Evolutionary conservation across 495 filamentous ascomycete species (phyloP), one percentile per base, ranked within the genome.

Genomic region (Copromyces sp.): DNA sequence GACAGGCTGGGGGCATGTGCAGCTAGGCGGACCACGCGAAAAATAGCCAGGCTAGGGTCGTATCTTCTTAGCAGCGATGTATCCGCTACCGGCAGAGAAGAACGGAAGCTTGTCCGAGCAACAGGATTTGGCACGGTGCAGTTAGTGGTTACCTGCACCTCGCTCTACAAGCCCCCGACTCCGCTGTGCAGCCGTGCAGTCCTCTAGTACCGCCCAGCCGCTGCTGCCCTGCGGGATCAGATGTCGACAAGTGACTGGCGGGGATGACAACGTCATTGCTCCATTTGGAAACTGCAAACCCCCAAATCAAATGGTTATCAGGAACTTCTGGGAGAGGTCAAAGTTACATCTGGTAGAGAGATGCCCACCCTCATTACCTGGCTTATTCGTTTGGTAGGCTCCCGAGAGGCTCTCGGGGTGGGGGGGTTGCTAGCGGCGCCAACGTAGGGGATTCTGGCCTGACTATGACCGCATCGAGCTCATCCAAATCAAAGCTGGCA

Each of bases 261-360:
- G 42, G 41, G 32, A 35, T 24, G 40, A 53, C 41, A 71, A 71
- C 69, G 69, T 71, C 69, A 71, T 59, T 47, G 29, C 53, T 61
- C 53, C 53, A 61, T 61, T 35, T 16, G 24, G 53, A 12, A 29
- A 59, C 20, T 59, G 11, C 47, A 59, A 59, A 32, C 11, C 24
- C 47, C 24, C 47, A 59, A 59, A 32, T 32, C 29, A 61, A 61
- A 8, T 61, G 53, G 53, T 45, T 6, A 16, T 61, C 53, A 61
- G 29, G 53, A 35, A 61, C 53, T 35, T 35, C 14, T 61, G 45
- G 12, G 12, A 12, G 29, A 65, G 53, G 24, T 65, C 4, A 17
- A 65, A 35, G 53, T 65, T 65, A 65, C 53, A 35, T 65, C 24
- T 24, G 24, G 24, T 65, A 12, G 29, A 65, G 35, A 5, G n/a